Conservation (phyloP, 2,329 filamentous ascomycete genomes). For the Apiospora marii region DNA sequence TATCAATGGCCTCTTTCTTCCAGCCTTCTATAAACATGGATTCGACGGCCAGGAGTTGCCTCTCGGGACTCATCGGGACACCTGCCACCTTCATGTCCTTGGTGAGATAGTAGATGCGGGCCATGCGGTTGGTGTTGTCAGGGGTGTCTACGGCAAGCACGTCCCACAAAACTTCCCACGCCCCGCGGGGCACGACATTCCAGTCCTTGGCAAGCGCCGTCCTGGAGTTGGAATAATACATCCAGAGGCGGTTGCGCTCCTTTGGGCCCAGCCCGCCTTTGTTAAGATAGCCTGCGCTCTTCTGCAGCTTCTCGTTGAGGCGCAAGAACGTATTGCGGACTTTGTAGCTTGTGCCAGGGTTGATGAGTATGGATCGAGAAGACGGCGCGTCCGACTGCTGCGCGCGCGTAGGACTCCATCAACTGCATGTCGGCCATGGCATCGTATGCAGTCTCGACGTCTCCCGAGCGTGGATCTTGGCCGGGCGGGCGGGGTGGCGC, state of each 20-base stretch:
- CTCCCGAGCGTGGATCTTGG: not conserved
- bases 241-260: slow-evolving; percentile 48
- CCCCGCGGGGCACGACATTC: slow-evolving; percentile 63
- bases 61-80: slow-evolving; percentile 59
- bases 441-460: slow-evolving; percentile 9
- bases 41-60: slow-evolving; percentile 73
- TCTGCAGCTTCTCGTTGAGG: slow-evolving; percentile 40
- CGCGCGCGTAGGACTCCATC: slow-evolving; percentile 26
- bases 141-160: slow-evolving; percentile 60
- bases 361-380: slow-evolving; percentile 6
- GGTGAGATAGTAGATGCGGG: slow-evolving; percentile 67
- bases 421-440: slow-evolving; percentile 24
- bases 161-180: slow-evolving; percentile 74
- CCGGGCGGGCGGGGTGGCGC: slow-evolving; percentile 26
- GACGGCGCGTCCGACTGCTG: not conserved
- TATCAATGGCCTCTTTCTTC: slow-evolving; percentile 65
- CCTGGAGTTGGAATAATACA: slow-evolving; percentile 57
- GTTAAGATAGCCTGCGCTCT: slow-evolving; percentile 31
- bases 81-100: slow-evolving; percentile 71
- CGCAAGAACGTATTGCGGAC: not conserved
- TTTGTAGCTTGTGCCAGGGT: not conserved
- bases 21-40: slow-evolving; percentile 71
- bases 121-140: slow-evolving; percentile 62
- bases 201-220: slow-evolving; percentile 54
- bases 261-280: slow-evolving; percentile 30